phyloP scores from a whole-genome alignment of 2,329 filamentous ascomycete species.

The Fusarium camptoceras region DNA sequence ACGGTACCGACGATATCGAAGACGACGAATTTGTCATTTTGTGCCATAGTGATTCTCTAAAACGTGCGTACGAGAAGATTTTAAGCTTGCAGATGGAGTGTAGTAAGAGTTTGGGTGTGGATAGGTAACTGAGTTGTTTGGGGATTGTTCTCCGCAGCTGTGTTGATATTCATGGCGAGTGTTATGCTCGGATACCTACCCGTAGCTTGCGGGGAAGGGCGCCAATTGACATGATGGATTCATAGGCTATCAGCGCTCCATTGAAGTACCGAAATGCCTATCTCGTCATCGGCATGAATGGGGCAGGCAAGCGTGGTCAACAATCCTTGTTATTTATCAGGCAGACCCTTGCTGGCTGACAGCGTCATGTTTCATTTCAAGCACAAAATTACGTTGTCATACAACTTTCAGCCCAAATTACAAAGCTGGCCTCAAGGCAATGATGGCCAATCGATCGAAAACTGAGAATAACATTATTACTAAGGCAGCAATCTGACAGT shows the following conservation, averaged over 20 bases:
- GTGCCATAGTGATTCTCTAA: background rate
- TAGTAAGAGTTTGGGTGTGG: background rate
- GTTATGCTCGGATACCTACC: background rate
- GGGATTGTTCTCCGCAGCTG: background rate
- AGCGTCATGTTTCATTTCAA: background rate
- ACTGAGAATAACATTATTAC: background rate
- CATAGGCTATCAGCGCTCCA: background rate
- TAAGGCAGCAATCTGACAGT: background rate
- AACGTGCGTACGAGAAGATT: accelerated
- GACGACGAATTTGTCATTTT: conserved; percentile 6
- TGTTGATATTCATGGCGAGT: background rate
- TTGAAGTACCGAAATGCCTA: background rate
- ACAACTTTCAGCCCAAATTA: background rate
- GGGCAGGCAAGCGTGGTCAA: background rate
- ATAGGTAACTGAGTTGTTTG: background rate
- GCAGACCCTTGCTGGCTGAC: background rate
- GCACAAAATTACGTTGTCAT: background rate
- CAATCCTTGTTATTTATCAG: background rate
- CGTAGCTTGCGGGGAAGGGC: background rate
- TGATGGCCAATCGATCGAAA: background rate
- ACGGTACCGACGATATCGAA: conserved; percentile 39
- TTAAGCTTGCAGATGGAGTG: background rate
- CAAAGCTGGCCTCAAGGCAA: conserved; percentile 1
- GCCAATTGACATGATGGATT: background rate
- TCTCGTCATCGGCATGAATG: background rate